Evolutionary conservation across 768 basidiomycete genomes (phyloP).

Genomic region (Gautieria morchelliformis): DNA sequence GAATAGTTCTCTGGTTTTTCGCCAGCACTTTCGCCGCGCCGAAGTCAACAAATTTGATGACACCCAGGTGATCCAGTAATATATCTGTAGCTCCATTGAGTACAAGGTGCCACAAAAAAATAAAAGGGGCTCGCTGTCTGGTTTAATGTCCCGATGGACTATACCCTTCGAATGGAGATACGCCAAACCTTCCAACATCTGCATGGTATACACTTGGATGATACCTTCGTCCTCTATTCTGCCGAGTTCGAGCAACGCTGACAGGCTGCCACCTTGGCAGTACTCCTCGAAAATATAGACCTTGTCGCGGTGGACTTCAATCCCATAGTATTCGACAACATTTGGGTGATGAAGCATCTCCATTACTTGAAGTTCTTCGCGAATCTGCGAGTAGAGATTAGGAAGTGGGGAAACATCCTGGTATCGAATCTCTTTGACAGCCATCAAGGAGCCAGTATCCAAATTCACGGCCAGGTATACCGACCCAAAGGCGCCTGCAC

Average conservation of each 20-base stretch:
- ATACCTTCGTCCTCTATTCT: conserved; percentile 95
- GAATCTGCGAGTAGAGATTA: conserved; percentile 84
- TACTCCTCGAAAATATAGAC: conserved; percentile 99
- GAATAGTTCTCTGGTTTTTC: conserved; percentile 77
- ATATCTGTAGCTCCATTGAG: conserved; percentile 51
- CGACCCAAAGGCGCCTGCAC: conserved; percentile 97
- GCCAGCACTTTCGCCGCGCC: conserved; percentile 95
- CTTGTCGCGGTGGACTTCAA: conserved; percentile 97
- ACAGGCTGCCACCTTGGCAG: conserved; percentile 92
- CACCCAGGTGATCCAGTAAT: conserved; percentile 77
- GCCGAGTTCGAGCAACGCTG: conserved; percentile 81
- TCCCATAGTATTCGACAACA: conserved; percentile 97
- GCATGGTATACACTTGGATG: conserved; percentile 91
- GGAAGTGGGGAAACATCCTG: conserved; percentile 86
- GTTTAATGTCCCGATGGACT: conserved; percentile 95
- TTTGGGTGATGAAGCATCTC: conserved; percentile 96
- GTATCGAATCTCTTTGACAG: conserved; percentile 97
- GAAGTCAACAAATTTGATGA: conserved; percentile 96
- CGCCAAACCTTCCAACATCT: conserved; percentile 89
- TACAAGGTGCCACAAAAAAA: conserved; percentile 9
- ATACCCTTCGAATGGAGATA: conserved; percentile 92
- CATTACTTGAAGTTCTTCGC: conserved; percentile 95
- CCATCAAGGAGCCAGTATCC: conserved; percentile 93
- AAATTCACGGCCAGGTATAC: conserved; percentile 98
- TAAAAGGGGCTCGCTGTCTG: conserved; percentile 69